These are phyloP conservation scores for Debaryomyces singareniensis DNA, from an alignment of 1,139 yeast genomes.

Conservation along the genomic window DNA sequence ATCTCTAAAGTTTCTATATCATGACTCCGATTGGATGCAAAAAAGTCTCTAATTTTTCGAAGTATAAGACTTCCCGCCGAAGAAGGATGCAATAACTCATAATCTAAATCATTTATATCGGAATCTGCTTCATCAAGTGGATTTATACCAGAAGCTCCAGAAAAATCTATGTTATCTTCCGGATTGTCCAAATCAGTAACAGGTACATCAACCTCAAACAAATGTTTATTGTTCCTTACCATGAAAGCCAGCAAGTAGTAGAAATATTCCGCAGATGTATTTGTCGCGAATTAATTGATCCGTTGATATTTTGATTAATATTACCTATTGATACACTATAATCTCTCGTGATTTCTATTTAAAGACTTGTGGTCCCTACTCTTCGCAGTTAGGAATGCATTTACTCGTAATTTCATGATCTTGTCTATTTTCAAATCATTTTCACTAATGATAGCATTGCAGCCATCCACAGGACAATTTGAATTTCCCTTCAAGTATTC, in stretches of 20 bases:
- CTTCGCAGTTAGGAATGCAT: no score
- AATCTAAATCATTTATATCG: slow-evolving; percentile 5
- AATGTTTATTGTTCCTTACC: slow-evolving; percentile 1
- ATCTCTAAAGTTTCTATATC: not conserved
- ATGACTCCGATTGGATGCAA: not conserved
- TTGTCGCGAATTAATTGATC: no score
- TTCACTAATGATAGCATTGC: slow-evolving; percentile 23
- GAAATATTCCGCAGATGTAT: no score
- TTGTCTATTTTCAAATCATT: slow-evolving; percentile 35
- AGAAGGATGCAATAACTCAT: slow-evolving; percentile 3
- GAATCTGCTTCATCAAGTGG: not conserved
- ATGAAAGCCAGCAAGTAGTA: not conserved
- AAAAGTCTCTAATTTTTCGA: not conserved
- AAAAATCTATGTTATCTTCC: slow-evolving; percentile 30
- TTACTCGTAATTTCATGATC: slow-evolving; percentile 45
- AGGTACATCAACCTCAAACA: slow-evolving; percentile 44
- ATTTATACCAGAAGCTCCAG: not conserved
- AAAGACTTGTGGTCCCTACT: slow-evolving; percentile 4
- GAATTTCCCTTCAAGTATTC: slow-evolving; percentile 17
- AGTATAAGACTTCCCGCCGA: not conserved
- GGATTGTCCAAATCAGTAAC: slow-evolving; percentile 54
- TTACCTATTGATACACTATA: no score
- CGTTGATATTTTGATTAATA: no score
- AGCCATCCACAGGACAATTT: slow-evolving; percentile 46
- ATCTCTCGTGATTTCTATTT: slow-evolving; percentile 4